Conservation (phyloP, 768 basidiomycete species). For the Russula abietina region DNA sequence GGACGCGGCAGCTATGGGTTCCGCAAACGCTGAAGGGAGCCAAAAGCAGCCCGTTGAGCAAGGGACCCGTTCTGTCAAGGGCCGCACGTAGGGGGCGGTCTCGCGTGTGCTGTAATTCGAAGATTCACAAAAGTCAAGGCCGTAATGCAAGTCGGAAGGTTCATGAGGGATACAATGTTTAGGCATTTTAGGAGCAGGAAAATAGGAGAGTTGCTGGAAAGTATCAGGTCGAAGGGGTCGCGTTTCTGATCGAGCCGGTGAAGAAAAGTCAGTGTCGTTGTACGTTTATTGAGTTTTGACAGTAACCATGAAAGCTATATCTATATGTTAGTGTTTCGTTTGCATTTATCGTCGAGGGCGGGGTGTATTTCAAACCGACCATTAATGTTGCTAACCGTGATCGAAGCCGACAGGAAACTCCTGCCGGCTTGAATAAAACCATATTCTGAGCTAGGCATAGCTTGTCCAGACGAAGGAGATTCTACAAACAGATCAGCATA, state of each 20-base stretch:
- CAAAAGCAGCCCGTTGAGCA: conserved; percentile 8
- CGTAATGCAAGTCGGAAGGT: not conserved
- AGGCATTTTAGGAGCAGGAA: not conserved
- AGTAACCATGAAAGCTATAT: too few relatives aligned
- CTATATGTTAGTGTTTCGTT: too few relatives aligned
- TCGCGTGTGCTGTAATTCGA: not conserved
- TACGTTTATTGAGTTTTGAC: too few relatives aligned
- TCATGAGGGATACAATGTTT: not conserved
- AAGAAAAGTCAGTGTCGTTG: not conserved
- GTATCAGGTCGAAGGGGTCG: not conserved
- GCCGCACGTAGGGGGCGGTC: not conserved
- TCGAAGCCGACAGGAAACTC: too few relatives aligned
- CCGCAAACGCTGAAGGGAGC: not conserved
- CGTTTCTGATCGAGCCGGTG: not conserved
- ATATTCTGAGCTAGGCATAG: too few relatives aligned
- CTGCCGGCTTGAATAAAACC: too few relatives aligned
- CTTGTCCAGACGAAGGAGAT: too few relatives aligned
- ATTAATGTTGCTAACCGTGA: too few relatives aligned
- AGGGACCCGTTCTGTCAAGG: not conserved
- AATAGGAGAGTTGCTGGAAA: not conserved
- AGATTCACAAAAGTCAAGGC: not conserved
- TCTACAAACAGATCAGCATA: too few relatives aligned
- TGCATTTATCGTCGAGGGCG: too few relatives aligned
- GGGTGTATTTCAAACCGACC: too few relatives aligned
- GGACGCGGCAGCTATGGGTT: not conserved